A percentile compares a stretch with the other conserved stretches of the same genome.
These are phyloP conservation scores for Cyclotella cryptica DNA, from an alignment of 108 stramenopile genomes.

Conservation along the genomic window DNA sequence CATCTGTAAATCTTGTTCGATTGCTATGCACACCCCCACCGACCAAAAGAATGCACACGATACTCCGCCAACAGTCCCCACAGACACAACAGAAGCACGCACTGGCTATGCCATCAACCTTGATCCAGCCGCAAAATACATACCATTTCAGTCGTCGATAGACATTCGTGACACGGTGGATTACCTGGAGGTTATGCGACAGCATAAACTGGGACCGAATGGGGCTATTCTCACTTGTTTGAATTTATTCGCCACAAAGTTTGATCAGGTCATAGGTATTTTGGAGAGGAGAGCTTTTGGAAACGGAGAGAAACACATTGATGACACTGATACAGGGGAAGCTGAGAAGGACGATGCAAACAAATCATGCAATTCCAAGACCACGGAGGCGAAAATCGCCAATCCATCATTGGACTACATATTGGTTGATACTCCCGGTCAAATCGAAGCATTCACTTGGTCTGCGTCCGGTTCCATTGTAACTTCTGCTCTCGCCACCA, in stretches of 20 bases:
- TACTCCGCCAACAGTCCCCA: not conserved
- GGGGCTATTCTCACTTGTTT: constrained; percentile 98
- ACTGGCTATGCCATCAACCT: constrained; percentile 93
- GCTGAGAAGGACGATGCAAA: constrained; percentile 1
- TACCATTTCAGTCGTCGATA: constrained; percentile 95
- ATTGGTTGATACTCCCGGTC: constrained; percentile 98
- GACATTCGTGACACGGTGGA: constrained; percentile 99
- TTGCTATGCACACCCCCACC: no score
- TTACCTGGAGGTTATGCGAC: constrained; percentile 98
- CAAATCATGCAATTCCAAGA: constrained; percentile 6
- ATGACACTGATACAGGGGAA: no score
- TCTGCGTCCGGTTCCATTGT: constrained; percentile 97
- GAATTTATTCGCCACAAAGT: constrained; percentile 98
- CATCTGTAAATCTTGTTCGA: no score
- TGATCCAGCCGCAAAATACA: constrained; percentile 94
- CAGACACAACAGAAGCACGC: constrained; percentile 14
- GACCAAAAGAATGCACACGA: not conserved
- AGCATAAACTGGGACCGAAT: constrained; percentile 98
- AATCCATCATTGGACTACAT: constrained; percentile 73
- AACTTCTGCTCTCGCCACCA: constrained; percentile 90
- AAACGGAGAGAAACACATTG: not conserved
- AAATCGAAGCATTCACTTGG: constrained; percentile 99
- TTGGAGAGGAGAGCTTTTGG: constrained; percentile 84
- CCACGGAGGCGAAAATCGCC: not conserved
- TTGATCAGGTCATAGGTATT: constrained; percentile 97